Conservation (phyloP, 2,329 filamentous ascomycete genomes). For the Cordyceps farinosa region DNA sequence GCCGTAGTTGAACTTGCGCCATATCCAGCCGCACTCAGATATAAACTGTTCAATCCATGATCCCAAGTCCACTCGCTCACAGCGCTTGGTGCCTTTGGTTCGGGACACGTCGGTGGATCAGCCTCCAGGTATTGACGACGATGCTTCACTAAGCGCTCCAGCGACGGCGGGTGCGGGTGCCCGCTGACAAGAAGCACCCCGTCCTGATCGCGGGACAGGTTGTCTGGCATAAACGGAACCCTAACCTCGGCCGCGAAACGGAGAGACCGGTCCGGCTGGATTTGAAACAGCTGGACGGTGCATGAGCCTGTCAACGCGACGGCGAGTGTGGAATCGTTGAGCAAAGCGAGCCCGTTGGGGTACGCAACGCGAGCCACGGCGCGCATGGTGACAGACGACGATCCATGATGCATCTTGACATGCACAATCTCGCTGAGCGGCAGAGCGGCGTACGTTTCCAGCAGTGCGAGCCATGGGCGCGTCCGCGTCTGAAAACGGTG, state of each 20-base stretch:
- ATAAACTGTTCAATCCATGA: background rate
- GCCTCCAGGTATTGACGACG: background rate
- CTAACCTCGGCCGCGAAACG: background rate
- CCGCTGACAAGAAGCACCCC: background rate
- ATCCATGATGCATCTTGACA: background rate
- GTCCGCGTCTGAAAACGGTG: background rate
- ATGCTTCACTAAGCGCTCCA: constrained; percentile 3
- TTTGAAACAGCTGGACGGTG: background rate
- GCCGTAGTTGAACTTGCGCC: background rate
- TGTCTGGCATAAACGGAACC: background rate
- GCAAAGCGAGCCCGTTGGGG: background rate
- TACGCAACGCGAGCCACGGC: background rate
- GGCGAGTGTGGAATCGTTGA: background rate
- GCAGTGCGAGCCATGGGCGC: background rate
- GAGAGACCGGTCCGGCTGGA: background rate
- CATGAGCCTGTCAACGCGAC: background rate
- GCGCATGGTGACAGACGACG: background rate
- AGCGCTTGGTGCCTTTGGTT: background rate
- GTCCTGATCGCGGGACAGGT: background rate
- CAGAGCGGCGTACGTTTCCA: background rate
- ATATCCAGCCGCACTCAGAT: background rate
- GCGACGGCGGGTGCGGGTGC: background rate
- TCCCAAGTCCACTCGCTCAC: background rate
- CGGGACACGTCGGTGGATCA: background rate
- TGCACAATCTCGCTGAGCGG: background rate